Evolutionary conservation across 176 grass and related monocot genomes (phyloP).

Genomic region (Eleusine indica): DNA sequence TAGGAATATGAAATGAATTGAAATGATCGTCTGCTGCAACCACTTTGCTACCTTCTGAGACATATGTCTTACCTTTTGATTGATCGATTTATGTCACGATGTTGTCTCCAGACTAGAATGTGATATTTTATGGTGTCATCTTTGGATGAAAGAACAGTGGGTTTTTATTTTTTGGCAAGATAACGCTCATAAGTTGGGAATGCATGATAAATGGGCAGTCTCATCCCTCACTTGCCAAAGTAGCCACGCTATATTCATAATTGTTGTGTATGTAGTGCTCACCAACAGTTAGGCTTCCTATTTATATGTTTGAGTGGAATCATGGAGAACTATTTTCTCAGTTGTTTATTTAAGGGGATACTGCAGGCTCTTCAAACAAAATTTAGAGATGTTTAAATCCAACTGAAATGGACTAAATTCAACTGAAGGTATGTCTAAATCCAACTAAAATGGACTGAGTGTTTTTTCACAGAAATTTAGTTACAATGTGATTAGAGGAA

Average conservation of each 20-base stretch:
- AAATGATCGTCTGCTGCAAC: background rate
- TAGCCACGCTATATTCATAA: background rate
- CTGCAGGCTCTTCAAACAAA: background rate
- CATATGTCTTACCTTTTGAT: background rate
- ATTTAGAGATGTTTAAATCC: conserved; percentile 7
- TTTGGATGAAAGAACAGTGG: too few relatives aligned
- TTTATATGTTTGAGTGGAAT: background rate
- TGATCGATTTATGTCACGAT: background rate
- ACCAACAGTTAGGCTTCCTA: background rate
- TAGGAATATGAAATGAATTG: background rate
- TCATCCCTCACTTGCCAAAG: background rate
- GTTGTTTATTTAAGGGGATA: background rate
- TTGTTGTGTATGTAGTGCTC: background rate
- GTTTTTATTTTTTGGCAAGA: background rate
- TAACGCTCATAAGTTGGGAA: background rate
- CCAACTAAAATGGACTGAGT: conserved; percentile 11
- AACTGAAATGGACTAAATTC: conserved; percentile 1
- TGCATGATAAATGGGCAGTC: background rate
- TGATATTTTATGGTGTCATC: background rate
- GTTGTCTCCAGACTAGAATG: background rate
- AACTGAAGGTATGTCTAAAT: background rate
- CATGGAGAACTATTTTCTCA: background rate
- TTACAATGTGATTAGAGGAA: background rate
- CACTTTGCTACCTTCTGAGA: background rate
- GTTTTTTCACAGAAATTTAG: background rate